Conservation (phyloP, 1,284 basidiomycete genomes). For the Hemileccinum hortonii region DNA sequence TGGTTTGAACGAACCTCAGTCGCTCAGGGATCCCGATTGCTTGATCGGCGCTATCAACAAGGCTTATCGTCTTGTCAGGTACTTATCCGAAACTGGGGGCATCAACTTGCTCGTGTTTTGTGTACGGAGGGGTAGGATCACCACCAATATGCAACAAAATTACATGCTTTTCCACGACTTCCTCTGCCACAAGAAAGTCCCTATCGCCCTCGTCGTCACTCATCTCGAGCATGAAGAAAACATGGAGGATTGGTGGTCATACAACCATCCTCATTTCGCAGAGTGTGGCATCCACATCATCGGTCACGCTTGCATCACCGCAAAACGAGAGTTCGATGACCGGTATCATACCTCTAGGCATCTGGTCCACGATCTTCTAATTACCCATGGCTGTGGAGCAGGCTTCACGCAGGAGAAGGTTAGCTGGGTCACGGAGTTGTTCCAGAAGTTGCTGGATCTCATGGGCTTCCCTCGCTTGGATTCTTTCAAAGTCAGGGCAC, state of each 20-base stretch:
- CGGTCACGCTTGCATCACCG: constrained; percentile 31
- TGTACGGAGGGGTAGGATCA: constrained; percentile 37
- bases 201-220: constrained; percentile 28
- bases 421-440: constrained; percentile 27
- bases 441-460: constrained; percentile 26
- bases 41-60: constrained; percentile 32
- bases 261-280: constrained; percentile 19
- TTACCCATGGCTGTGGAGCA: constrained; percentile 18
- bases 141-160: constrained; percentile 30
- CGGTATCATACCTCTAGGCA: constrained; percentile 25
- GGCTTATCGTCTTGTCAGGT: constrained; percentile 26
- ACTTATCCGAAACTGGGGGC: constrained; percentile 29
- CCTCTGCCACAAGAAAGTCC: constrained; percentile 31
- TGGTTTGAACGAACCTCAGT: constrained; percentile 32
- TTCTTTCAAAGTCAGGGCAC: constrained; percentile 25
- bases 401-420: constrained; percentile 25
- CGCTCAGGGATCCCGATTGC: constrained; percentile 26
- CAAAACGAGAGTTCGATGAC: constrained; percentile 27
- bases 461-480: constrained; percentile 26
- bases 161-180: constrained; percentile 36
- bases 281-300: constrained; percentile 17
- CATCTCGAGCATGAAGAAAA: constrained; percentile 30
- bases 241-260: constrained; percentile 31
- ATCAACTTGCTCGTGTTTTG: constrained; percentile 39
- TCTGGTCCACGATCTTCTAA: constrained; percentile 25